These are phyloP conservation scores for Erodium trifolium DNA, from an alignment of 441 rosid species.

Conservation along the genomic window DNA sequence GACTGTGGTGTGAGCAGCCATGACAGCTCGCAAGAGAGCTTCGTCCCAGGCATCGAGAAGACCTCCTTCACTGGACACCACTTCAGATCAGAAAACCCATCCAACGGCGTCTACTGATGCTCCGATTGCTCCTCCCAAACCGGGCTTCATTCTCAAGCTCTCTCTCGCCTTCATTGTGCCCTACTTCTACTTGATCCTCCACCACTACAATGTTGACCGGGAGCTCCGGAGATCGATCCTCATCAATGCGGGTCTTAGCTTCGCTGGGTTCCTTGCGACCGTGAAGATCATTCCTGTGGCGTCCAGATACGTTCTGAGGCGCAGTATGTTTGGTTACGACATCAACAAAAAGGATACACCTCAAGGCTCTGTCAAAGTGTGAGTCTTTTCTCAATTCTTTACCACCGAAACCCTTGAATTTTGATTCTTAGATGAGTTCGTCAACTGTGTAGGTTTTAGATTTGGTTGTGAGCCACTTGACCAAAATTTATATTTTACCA, in stretches of 20 bases:
- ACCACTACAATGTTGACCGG: slow-evolving; percentile 45
- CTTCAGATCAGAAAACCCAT: not conserved
- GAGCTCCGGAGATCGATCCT: slow-evolving; percentile 66
- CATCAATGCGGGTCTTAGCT: slow-evolving; percentile 66
- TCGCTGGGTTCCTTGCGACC: slow-evolving; percentile 60
- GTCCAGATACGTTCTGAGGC: slow-evolving; percentile 66
- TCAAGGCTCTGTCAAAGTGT: slow-evolving; percentile 82
- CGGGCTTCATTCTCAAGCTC: slow-evolving; percentile 43
- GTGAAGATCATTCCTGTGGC: slow-evolving; percentile 77
- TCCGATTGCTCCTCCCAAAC: slow-evolving; percentile 61
- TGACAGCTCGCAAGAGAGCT: slow-evolving; percentile 12
- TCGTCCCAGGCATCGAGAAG: slow-evolving; percentile 10
- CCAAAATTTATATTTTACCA: too few species aligned
- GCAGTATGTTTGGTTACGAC: slow-evolving; percentile 81
- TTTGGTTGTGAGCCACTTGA: not conserved
- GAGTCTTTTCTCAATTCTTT: slow-evolving; percentile 17
- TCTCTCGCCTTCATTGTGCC: slow-evolving; percentile 42
- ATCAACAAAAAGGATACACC: slow-evolving; percentile 86
- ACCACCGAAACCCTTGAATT: too few species aligned
- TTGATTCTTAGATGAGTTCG: not conserved
- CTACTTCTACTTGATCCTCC: slow-evolving; percentile 56
- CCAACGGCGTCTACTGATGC: slow-evolving; percentile 24
- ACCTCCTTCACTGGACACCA: slow-evolving; percentile 3
- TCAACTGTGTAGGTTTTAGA: not conserved
- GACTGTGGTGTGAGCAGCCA: not conserved